Percentiles rank a stretch among this genome's conserved stretches.
These are phyloP conservation scores for Clavispora fructus DNA, from an alignment of 805 yeast species.

Conservation along the genomic window DNA sequence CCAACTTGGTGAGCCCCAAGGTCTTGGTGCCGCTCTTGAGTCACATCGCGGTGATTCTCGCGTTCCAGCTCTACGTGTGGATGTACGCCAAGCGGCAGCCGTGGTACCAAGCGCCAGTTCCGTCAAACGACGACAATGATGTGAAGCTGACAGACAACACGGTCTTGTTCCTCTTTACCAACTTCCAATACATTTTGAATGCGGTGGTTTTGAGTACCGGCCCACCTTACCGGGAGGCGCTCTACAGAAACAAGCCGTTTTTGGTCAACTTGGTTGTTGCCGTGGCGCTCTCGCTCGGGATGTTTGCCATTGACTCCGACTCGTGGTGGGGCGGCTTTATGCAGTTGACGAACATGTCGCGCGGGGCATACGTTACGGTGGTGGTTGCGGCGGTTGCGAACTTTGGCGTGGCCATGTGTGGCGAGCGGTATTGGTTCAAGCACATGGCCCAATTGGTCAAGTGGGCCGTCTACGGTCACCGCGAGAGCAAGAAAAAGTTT, in stretches of 20 bases:
- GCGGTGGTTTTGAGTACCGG: slow-evolving; percentile 88
- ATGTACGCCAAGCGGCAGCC: slow-evolving; percentile 44
- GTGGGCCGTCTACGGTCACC: slow-evolving; percentile 20
- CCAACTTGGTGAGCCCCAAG: slow-evolving; percentile 86
- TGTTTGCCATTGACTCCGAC: slow-evolving; percentile 52
- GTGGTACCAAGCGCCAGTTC: slow-evolving; percentile 80
- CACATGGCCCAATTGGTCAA: slow-evolving; percentile 37
- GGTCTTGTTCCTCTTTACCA: slow-evolving; percentile 69
- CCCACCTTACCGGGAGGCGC: slow-evolving; percentile 85
- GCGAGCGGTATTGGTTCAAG: slow-evolving; percentile 42
- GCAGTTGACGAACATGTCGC: slow-evolving; percentile 65
- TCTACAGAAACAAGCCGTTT: slow-evolving; percentile 64
- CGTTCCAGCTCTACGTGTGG: slow-evolving; percentile 73
- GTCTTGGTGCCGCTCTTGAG: slow-evolving; percentile 79
- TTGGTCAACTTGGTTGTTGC: slow-evolving; percentile 55
- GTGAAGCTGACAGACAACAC: slow-evolving; percentile 91
- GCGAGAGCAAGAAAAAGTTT: slow-evolving; percentile 31
- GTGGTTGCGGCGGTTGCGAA: slow-evolving; percentile 44
- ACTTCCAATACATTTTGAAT: slow-evolving; percentile 81
- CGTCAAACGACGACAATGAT: slow-evolving; percentile 66
- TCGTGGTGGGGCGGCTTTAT: slow-evolving; percentile 60
- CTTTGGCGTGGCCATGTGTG: slow-evolving; percentile 40
- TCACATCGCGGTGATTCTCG: slow-evolving; percentile 57
- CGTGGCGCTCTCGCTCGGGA: slow-evolving; percentile 39
- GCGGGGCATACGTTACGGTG: slow-evolving; percentile 48